Conservation (phyloP, 345 rosid genomes). For the Arabidopsis suecica region DNA sequence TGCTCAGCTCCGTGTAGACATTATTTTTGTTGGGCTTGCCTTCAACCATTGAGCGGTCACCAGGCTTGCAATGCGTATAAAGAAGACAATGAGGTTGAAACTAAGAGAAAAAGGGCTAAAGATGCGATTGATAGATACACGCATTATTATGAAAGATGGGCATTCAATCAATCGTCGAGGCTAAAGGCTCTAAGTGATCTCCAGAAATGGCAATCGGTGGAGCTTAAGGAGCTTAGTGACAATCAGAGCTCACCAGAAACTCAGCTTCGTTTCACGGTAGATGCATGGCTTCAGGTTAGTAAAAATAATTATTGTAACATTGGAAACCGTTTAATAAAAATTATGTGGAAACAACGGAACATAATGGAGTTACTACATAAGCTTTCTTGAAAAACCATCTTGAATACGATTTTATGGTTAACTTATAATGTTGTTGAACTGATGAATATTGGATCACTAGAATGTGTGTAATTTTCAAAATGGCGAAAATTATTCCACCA, state of each 20-base stretch:
- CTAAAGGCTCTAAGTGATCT: conserved; percentile 24
- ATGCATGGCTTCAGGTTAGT: conserved; percentile 80
- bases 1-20: conserved; percentile 18
- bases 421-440: not conserved
- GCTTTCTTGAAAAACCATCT: not conserved
- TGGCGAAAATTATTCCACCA: not conserved
- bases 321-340: not conserved
- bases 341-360: not conserved
- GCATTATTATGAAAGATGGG: conserved; percentile 42
- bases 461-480: not conserved
- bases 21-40: conserved; percentile 39
- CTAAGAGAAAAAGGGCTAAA: conserved; percentile 8
- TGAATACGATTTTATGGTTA: not conserved
- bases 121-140: conserved; percentile 2
- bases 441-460: not conserved
- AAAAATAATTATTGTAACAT: conserved; percentile 19
- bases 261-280: conserved; percentile 75
- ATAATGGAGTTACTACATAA: not conserved
- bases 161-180: conserved; percentile 27
- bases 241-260: conserved; percentile 60
- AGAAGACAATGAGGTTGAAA: not conserved
- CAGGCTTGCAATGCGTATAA: not conserved
- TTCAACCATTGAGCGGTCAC: not conserved
- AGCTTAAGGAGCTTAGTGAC: conserved; percentile 65
- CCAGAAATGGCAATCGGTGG: conserved; percentile 11